Conservation (phyloP, 331 rosid genomes). For the Dryas integrifolia region DNA sequence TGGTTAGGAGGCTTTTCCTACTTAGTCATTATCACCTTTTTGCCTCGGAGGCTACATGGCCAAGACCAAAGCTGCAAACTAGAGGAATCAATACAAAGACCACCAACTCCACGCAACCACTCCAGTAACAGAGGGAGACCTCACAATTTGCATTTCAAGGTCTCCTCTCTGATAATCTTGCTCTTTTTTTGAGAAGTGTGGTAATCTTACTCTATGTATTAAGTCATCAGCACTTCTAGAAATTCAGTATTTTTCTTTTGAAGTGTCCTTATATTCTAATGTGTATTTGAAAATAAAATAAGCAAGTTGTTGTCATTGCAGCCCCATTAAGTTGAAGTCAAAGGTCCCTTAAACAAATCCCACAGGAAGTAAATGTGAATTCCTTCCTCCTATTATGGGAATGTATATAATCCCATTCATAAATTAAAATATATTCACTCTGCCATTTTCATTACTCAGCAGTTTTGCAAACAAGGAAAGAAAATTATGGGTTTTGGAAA, state of each 20-base stretch:
- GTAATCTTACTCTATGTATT: too few relatives aligned
- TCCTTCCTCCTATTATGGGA: background rate
- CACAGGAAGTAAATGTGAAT: background rate
- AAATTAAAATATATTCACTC: background rate
- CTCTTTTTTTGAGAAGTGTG: background rate
- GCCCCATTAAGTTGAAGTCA: conserved; percentile 22
- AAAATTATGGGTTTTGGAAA: conserved; percentile 45
- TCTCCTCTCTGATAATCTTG: background rate
- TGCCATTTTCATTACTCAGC: background rate
- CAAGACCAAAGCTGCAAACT: background rate
- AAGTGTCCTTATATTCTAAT: background rate
- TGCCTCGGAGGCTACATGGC: background rate
- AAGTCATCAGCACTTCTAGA: background rate
- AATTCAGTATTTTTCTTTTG: background rate
- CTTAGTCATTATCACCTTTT: background rate
- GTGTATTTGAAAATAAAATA: background rate
- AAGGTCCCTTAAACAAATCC: background rate
- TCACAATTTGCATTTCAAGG: background rate
- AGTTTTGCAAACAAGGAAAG: background rate
- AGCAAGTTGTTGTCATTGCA: background rate
- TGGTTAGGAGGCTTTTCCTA: background rate
- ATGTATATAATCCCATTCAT: background rate
- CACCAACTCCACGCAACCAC: background rate
- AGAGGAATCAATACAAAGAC: background rate
- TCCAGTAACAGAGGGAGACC: background rate